Evolutionary conservation across 805 yeast genomes (phyloP), one percentile per base, ranked within the genome.

Genomic region (Hanseniaspora meyeri): DNA sequence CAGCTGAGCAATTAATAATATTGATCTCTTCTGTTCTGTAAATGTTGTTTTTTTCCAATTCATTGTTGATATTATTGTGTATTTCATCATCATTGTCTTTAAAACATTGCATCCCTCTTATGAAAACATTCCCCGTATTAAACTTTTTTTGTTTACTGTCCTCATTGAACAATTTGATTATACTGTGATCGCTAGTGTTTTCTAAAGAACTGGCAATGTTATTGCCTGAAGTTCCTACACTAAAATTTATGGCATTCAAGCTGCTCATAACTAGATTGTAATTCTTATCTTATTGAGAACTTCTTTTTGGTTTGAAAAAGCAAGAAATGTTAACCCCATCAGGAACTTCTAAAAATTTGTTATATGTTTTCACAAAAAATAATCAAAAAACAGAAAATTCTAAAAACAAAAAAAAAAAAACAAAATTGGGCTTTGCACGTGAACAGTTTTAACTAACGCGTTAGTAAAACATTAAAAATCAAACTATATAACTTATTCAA

Each of bases 91-190:
- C 77, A 60, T 84, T 78, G 47, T 73, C 71, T 34, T 77, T 75
- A 0, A 93, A 97, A 59, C 83, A 82, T 42, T 78, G 75, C 64
- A 87, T 88, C 1, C 99, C 99, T 55, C 82, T 83, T 0, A 89
- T 86, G 97, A 97, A 93, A 60, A 88, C 88, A 68, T 93, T 93
- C 19, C 95, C 98, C 0, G 98, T 97, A 4, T 97, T 97, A 20
- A 83, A 77, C 4, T 96, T 96, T 17, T 81, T 39, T 16, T 49
- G 43, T 12, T 19, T 24, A 11, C 16, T 6, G 32, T 53, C 51
- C 14, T 43, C 40, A 17, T 45, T 19, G 17, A 53, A 24, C 29
- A 37, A 32, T 4, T 45, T 45, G 4, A 53, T 32, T 11, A 29
- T 40, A 1, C 29, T 27, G 11, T 46, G 47, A 5, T 32, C 27